Base-by-base conservation (phyloP, 192 early-diverging fungal species). In the Dissophora globulifera region DNA sequence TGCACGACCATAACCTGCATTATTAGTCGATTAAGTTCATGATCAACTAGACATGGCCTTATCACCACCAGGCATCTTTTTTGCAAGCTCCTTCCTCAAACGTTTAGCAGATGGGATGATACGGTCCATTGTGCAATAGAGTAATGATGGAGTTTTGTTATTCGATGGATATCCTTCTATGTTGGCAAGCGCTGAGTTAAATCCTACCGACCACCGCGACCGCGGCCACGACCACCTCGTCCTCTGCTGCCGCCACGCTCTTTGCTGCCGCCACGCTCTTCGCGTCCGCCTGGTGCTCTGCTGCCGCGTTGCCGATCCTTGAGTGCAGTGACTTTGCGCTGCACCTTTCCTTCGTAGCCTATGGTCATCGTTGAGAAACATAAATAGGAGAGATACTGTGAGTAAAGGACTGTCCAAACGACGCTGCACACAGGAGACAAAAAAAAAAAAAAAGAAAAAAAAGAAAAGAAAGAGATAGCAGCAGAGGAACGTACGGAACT, bases 291-390 rank as follows among this genome's bases (percentile, higher is more conserved):
- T 48, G 61, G 42, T 43, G 35, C 19, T 26, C 62, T 66, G 13
- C 32, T 67, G 40, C 56, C 50, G 12, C 43, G 67, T 12, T 43
- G 35, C 33, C 29, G 69, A 43, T 70, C 66, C 41, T 60, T 53
- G 40, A 64, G 29, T 3, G 67, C 69, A 23, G 67, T 67, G 20
- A 70, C 27, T 30, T 68, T 79, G 55, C 78, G 62, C 45, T 71
- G 66, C 23, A 57, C 57, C 12, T 66, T 70, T n/a, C 78, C 78
- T 31, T 69, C 67, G 26, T 66, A 69, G 2, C 78, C 78, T 69
- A 38, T 13, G 13, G 35, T n/a, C n/a, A n/a, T n/a, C n/a, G n/a
- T n/a, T n/a, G n/a, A n/a, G n/a, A n/a, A 38, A 38, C 35, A 38
- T 38, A 38, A 38, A 6, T 13, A 38, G 13, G 35, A 38, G 13